Percentiles rank a stretch among this genome's conserved stretches.
These are phyloP conservation scores for Blastobotrys illinoisensis DNA, from an alignment of 1,139 yeast species.

Conservation along the genomic window DNA sequence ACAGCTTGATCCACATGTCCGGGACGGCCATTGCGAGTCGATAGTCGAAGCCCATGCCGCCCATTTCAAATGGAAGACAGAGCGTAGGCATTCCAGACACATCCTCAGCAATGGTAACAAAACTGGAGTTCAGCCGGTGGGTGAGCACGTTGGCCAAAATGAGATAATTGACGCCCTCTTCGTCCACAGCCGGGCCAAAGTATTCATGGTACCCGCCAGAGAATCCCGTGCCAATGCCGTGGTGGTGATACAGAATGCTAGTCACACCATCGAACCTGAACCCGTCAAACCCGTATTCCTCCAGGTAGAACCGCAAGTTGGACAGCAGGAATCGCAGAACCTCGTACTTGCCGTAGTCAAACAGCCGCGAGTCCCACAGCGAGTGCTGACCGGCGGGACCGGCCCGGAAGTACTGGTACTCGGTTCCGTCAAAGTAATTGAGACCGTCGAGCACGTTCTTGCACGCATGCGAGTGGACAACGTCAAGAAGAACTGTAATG, in stretches of 20 bases:
- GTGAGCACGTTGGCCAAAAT: slow-evolving; percentile 83
- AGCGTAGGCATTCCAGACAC: slow-evolving; percentile 97
- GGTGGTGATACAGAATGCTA: slow-evolving; percentile 85
- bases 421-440: slow-evolving; percentile 92
- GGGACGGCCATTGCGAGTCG: slow-evolving; percentile 96
- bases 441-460: slow-evolving; percentile 92
- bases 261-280: slow-evolving; percentile 97
- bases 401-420: slow-evolving; percentile 88
- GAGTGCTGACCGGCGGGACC: slow-evolving; percentile 82
- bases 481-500: slow-evolving; percentile 78
- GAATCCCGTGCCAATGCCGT: slow-evolving; percentile 84
- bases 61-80: slow-evolving; percentile 63
- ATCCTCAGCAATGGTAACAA: slow-evolving; percentile 89
- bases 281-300: slow-evolving; percentile 85
- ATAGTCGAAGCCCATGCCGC: slow-evolving; percentile 93
- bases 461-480: slow-evolving; percentile 94
- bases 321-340: slow-evolving; percentile 81
- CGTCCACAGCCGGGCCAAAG: slow-evolving; percentile 74
- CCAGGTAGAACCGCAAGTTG: slow-evolving; percentile 80
- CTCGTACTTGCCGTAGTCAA: slow-evolving; percentile 87
- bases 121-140: slow-evolving; percentile 47
- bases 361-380: slow-evolving; percentile 91
- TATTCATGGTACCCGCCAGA: slow-evolving; percentile 93
- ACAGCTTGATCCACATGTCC: slow-evolving; percentile 95
- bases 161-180: slow-evolving; percentile 78